Conservation (phyloP, 495 filamentous ascomycete species). For the Talaromyces adpressus region DNA sequence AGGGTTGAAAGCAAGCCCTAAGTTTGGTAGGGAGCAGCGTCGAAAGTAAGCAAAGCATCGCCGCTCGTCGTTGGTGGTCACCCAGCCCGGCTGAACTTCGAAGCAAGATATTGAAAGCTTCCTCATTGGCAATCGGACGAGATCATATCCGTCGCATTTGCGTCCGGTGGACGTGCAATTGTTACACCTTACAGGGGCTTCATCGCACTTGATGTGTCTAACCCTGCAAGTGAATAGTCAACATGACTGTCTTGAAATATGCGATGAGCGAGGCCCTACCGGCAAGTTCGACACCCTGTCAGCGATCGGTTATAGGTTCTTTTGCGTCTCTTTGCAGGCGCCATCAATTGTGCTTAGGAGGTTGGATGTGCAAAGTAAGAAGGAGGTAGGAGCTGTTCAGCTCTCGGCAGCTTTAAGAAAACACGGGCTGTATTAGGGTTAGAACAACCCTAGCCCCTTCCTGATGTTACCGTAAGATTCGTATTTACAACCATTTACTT, state of each 20-base stretch:
- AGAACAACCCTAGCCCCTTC: background rate
- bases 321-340: background rate
- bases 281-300: background rate
- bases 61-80: constrained; percentile 17
- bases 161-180: constrained; percentile 12
- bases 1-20: constrained; percentile 15
- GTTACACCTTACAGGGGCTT: constrained; percentile 13
- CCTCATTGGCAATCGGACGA: constrained; percentile 7
- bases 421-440: background rate
- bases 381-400: background rate
- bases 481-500: background rate
- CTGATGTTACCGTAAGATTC: background rate
- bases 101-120: background rate
- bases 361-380: background rate
- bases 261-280: background rate
- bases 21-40: constrained; percentile 11
- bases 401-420: background rate
- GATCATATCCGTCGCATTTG: constrained; percentile 12
- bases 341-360: background rate
- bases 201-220: constrained; percentile 18
- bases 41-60: constrained; percentile 20
- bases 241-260: background rate
- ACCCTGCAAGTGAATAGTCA: constrained; percentile 3
- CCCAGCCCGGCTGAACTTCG: constrained; percentile 7
- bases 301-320: background rate